Percentiles rank a stretch among this genome's conserved stretches.
These are phyloP conservation scores for Rosellinia necatrix DNA, from an alignment of 2,329 filamentous ascomycete genomes.

Conservation along the genomic window DNA sequence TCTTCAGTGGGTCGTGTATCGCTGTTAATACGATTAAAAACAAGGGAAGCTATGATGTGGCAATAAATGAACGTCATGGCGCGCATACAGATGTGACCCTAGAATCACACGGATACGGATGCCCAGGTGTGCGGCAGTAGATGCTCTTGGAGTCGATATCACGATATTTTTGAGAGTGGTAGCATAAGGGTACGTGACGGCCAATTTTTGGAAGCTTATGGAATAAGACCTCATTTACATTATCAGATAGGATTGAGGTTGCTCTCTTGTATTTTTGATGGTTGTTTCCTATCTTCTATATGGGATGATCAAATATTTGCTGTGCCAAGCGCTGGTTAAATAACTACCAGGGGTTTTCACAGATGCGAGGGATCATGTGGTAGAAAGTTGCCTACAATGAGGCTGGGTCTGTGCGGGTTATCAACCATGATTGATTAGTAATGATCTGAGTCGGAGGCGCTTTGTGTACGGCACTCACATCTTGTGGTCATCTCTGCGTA, in stretches of 20 bases:
- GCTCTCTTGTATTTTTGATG: not conserved
- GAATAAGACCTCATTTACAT: not conserved
- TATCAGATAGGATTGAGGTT: slow-evolving; percentile 1
- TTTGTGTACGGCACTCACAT: slow-evolving; percentile 68
- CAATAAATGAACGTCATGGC: too few species aligned
- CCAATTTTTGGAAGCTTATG: not conserved
- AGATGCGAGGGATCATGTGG: slow-evolving; percentile 71
- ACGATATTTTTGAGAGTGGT: not conserved
- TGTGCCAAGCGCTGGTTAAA: not conserved
- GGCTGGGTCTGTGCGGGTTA: slow-evolving; percentile 68
- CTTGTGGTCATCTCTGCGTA: slow-evolving; percentile 91
- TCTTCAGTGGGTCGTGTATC: too few species aligned
- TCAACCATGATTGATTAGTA: slow-evolving; percentile 45
- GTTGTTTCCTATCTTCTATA: not conserved
- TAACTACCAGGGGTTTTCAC: slow-evolving; percentile 32
- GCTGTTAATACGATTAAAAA: too few species aligned
- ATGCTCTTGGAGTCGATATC: not conserved
- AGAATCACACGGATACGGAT: too few species aligned
- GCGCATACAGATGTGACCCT: not conserved
- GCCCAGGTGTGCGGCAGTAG: too few species aligned
- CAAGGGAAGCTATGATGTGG: too few species aligned
- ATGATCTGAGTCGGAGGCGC: not conserved
- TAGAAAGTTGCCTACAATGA: slow-evolving; percentile 96
- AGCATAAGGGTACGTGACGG: not conserved
- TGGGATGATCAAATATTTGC: not conserved